Evolutionary conservation across 305 asterid genomes (phyloP), one percentile per base, ranked within the genome.

Genomic region (Fraxinus nigra): DNA sequence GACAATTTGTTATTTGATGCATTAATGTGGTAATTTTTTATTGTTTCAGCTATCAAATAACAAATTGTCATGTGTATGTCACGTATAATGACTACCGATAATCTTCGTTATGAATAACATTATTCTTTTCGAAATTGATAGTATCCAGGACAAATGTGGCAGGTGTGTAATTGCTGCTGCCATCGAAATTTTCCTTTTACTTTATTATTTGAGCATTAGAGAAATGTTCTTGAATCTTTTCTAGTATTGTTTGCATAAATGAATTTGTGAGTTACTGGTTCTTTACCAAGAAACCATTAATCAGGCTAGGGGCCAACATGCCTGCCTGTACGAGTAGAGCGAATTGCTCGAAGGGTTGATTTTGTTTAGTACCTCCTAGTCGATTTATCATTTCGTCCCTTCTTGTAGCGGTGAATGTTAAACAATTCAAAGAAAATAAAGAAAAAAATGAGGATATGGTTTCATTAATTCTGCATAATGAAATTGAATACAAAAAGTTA

Each of bases 251-350:
- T 37, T 13, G n/a, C 18, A 74, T 46, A 4, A 13, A 0, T 77
- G 72, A 81, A 63, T 35, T 37, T 70, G 26, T 37, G 9, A 24
- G 69, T 82, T 3, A 32, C 10, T 72, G 48, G 76, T 10, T 65
- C 70, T 72, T 14, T 38, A 61, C 78, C 91, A 96, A 98, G 93
- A 94, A 91, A 84, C 98, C 98, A 3, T 85, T 91, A 84, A 94
- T 96, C 69, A 84, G 90, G 81, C 83, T 96, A 40, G 99, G 99
- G 22, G 95, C 99, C 0, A 96, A 94, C 92, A 92, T 94, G 99
- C 99, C 32, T 28, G 32, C 32, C 32, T 28, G 99, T 98, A 11
- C 89, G 98, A 83, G 99, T 97, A 30, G 95, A 94, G 85, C 90
- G 92, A 76, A 88, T 92, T 70, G 92, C 87, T 35, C 87, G 98